A percentile compares a stretch with the other conserved stretches of the same genome.
Conservation (phyloP, 2,329 filamentous ascomycete genomes). For the Neoarthrinium moseri region DNA sequence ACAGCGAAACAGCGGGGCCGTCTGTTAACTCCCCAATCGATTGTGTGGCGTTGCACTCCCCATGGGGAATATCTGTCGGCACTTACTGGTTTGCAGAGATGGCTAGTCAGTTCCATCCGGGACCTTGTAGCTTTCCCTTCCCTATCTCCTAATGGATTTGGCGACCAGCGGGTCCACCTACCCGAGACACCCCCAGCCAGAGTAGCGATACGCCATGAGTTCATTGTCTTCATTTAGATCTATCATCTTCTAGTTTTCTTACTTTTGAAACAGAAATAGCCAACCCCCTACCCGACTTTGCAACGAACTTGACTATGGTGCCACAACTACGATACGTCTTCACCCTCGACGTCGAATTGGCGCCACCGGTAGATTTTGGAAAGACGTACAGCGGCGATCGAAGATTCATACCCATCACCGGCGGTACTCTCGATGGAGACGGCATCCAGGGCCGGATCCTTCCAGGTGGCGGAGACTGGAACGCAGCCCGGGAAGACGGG, state of each 20-base stretch:
- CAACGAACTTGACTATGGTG: too few species aligned
- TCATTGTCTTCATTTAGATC: not conserved
- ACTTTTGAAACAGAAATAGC: too few species aligned
- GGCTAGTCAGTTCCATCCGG: too few species aligned
- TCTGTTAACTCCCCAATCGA: too few species aligned
- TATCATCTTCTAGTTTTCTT: too few species aligned
- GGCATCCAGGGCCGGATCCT: slow-evolving; percentile 1
- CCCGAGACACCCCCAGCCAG: too few species aligned
- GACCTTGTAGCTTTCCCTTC: not conserved
- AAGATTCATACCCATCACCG: slow-evolving; percentile 5
- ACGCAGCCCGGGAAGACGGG: slow-evolving; percentile 1
- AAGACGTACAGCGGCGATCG: not conserved
- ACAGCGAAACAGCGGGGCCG: too few species aligned
- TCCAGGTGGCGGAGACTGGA: slow-evolving; percentile 3
- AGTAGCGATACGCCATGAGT: not conserved
- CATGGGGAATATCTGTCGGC: too few species aligned
- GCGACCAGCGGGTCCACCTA: too few species aligned
- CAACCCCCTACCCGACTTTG: too few species aligned
- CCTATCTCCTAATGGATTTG: not conserved
- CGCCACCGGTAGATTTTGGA: not conserved
- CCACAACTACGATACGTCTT: slow-evolving; percentile 5
- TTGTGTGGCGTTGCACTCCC: too few species aligned
- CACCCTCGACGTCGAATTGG: slow-evolving; percentile 1
- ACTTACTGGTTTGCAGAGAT: too few species aligned
- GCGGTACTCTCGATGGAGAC: not conserved